phyloP scores from a whole-genome alignment of 441 rosid genomes.

The Populus hybrid region DNA sequence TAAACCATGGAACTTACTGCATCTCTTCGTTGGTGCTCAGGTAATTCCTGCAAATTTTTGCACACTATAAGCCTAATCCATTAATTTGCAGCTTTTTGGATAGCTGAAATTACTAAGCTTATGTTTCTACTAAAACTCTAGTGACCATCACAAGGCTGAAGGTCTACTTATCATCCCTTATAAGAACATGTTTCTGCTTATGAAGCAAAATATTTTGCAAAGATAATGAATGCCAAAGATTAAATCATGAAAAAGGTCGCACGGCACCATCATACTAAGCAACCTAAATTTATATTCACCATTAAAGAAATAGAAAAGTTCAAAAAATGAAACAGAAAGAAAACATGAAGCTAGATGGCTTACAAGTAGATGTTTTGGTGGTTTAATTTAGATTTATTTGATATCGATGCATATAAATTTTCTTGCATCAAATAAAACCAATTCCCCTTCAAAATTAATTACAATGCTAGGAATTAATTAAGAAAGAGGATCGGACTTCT shows the following conservation, averaged over 20 bases:
- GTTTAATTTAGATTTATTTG: not conserved
- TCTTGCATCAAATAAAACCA: not conserved
- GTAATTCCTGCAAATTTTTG: constrained; percentile 49
- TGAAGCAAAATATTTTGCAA: too few species aligned
- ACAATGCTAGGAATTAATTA: not conserved
- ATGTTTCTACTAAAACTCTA: too few species aligned
- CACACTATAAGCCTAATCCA: not conserved
- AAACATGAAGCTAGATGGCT: not conserved
- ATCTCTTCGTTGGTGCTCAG: constrained; percentile 71
- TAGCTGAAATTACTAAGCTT: too few species aligned
- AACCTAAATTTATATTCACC: not conserved
- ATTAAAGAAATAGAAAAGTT: not conserved
- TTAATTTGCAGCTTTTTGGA: too few species aligned
- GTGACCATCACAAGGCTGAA: too few species aligned
- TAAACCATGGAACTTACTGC: constrained; percentile 93
- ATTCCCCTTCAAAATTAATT: not conserved
- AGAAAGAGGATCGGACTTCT: not conserved
- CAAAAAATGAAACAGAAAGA: not conserved
- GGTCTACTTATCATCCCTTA: too few species aligned
- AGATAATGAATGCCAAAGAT: not conserved
- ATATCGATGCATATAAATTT: too few species aligned
- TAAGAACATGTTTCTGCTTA: too few species aligned
- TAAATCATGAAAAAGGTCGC: not conserved
- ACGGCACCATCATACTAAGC: not conserved
- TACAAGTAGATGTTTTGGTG: not conserved